A percentile compares a stretch with the other conserved stretches of the same genome.
phyloP scores from a whole-genome alignment of 179 eudicot genomes.

The Drosera spatulata region DNA sequence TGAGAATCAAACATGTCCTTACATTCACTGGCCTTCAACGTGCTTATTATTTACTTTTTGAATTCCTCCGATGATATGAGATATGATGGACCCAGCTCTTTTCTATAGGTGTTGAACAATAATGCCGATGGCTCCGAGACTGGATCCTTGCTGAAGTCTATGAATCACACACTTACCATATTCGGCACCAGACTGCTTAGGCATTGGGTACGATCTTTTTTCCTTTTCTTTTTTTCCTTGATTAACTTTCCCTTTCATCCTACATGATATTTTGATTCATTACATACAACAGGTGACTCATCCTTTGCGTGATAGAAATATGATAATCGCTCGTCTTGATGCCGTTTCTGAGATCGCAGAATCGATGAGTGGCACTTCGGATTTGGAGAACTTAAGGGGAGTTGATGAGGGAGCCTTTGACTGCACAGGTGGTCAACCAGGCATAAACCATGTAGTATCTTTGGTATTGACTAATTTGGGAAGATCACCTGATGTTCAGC shows the following conservation, averaged over 20 bases:
- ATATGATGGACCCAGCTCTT: slow-evolving; percentile 1
- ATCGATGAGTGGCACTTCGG: slow-evolving; percentile 43
- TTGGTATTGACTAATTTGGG: slow-evolving; percentile 61
- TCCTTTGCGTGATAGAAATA: slow-evolving; percentile 76
- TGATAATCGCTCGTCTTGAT: slow-evolving; percentile 82
- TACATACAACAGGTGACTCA: slow-evolving; percentile 60
- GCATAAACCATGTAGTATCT: slow-evolving; percentile 44
- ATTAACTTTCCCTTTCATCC: background rate
- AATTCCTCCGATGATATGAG: background rate
- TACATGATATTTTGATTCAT: slow-evolving; percentile 6
- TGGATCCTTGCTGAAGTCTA: slow-evolving; percentile 71
- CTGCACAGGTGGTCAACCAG: slow-evolving; percentile 26
- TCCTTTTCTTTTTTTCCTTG: slow-evolving; percentile 3
- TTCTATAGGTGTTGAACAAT: slow-evolving; percentile 60
- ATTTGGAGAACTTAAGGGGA: slow-evolving; percentile 15
- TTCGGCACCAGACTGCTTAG: slow-evolving; percentile 88
- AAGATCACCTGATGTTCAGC: slow-evolving; percentile 74
- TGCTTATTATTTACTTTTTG: no score
- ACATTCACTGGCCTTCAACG: no score
- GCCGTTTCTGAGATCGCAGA: slow-evolving; percentile 82
- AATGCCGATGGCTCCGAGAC: slow-evolving; percentile 66
- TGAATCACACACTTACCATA: slow-evolving; percentile 77
- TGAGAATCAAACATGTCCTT: no score
- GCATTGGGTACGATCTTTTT: slow-evolving; percentile 61
- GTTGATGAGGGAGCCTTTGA: slow-evolving; percentile 17